These are phyloP conservation scores for Diaporthe caulivora DNA, from an alignment of 2,329 filamentous ascomycete genomes.

Conservation along the genomic window DNA sequence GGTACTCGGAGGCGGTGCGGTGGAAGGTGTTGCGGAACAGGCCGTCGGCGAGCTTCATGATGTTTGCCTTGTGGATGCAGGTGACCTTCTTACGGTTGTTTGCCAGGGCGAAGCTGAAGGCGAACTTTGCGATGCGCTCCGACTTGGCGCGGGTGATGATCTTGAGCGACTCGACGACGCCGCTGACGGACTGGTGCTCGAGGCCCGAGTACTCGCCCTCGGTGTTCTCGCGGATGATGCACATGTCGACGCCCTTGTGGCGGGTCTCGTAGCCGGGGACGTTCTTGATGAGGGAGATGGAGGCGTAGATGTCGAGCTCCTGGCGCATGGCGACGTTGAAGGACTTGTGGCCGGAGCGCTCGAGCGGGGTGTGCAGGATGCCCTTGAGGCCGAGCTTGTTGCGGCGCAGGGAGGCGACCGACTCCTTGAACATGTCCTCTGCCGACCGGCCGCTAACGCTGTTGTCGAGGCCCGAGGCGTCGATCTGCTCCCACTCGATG, in stretches of 20 bases:
- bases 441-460: slow-evolving; percentile 77
- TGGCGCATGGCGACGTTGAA: slow-evolving; percentile 99
- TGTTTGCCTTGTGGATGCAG: slow-evolving; percentile 99
- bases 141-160: slow-evolving; percentile 99
- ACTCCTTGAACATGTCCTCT: slow-evolving; percentile 95
- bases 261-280: slow-evolving; percentile 98
- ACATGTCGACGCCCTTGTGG: slow-evolving; percentile 96
- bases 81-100: slow-evolving; percentile 99
- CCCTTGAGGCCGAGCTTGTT: slow-evolving; percentile 99
- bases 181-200: slow-evolving; percentile 96
- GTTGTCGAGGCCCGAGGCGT: slow-evolving; percentile 90
- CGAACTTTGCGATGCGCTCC: slow-evolving; percentile 99
- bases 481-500: slow-evolving; percentile 97
- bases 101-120: slow-evolving; percentile 96
- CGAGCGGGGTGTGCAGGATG: slow-evolving; percentile 97
- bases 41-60: slow-evolving; percentile 99
- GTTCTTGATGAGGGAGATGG: slow-evolving; percentile 98
- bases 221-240: slow-evolving; percentile 99
- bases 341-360: slow-evolving; percentile 96
- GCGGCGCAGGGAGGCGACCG: slow-evolving; percentile 93
- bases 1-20: slow-evolving; percentile 92
- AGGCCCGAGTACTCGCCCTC: slow-evolving; percentile 99
- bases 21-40: slow-evolving; percentile 99
- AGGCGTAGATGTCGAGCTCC: slow-evolving; percentile 99
- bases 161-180: slow-evolving; percentile 99